Percentiles rank a stretch among this genome's conserved stretches.
Evolutionary conservation across 352 stramenopile species (phyloP).

Genomic region (Pythium aquatile): DNA sequence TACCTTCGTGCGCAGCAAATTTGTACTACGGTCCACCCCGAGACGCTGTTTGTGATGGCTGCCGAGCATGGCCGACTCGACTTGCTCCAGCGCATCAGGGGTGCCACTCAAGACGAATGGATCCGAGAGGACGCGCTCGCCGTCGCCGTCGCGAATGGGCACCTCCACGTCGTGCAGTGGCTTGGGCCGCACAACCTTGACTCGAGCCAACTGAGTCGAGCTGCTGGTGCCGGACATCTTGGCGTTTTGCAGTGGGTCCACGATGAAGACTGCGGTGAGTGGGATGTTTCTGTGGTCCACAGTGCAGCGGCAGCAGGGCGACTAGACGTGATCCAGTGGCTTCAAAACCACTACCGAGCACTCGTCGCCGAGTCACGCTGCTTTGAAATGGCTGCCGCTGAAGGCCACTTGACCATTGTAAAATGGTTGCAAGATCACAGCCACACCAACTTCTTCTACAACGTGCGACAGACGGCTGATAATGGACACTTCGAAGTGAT

Average conservation of each 20-base stretch:
- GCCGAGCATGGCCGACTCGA: conserved; percentile 7
- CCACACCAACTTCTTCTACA: not conserved
- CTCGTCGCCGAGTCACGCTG: not conserved
- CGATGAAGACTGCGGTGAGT: conserved; percentile 15
- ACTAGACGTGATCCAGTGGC: conserved; percentile 8
- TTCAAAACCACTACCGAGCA: not conserved
- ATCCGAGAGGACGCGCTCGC: conserved; percentile 10
- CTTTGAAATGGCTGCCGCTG: not conserved
- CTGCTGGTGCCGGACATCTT: conserved; percentile 13
- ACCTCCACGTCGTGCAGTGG: conserved; percentile 17
- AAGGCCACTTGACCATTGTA: not conserved
- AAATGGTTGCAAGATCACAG: conserved; percentile 1
- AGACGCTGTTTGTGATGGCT: conserved; percentile 14
- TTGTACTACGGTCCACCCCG: not conserved
- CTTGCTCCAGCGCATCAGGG: conserved; percentile 9
- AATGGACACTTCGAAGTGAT: not conserved
- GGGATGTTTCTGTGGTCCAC: conserved; percentile 5
- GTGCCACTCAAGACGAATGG: conserved; percentile 1
- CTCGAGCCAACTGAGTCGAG: conserved; percentile 5
- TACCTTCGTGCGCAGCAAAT: conserved; percentile 15
- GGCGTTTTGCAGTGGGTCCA: conserved; percentile 20
- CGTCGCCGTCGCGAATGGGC: conserved; percentile 5
- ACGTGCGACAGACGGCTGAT: not conserved
- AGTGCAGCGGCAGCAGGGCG: conserved; percentile 5
- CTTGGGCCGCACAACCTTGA: conserved; percentile 5